Evolutionary conservation across 2,329 filamentous ascomycete species (phyloP).

Genomic region (Epichloe coenophiala): DNA sequence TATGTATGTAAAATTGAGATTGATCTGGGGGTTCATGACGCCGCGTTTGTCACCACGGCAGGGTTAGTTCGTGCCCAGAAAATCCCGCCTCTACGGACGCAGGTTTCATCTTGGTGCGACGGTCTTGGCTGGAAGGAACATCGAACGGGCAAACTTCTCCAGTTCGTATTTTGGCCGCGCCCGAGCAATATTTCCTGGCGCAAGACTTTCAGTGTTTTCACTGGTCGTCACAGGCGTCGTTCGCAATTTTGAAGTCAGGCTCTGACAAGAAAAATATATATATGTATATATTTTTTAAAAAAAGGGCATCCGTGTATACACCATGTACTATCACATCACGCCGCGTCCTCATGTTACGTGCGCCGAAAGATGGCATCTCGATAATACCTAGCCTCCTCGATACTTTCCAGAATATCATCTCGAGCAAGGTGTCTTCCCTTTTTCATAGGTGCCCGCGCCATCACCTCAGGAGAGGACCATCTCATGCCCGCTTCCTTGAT

Average conservation of each 20-base stretch:
- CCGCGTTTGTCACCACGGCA: no score
- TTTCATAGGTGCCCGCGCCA: conserved; percentile 61
- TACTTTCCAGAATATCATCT: conserved; percentile 89
- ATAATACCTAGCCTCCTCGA: conserved; percentile 81
- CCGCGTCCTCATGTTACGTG: conserved; percentile 7
- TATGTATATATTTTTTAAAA: no score
- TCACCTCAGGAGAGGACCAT: conserved; percentile 45
- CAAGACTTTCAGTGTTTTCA: no score
- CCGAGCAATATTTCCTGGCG: no score
- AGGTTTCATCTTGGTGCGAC: no score
- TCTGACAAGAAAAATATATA: neutral
- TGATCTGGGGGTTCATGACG: no score
- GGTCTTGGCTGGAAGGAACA: no score
- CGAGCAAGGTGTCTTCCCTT: conserved; percentile 66
- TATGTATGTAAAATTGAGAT: neutral
- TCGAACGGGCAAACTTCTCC: no score
- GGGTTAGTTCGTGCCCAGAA: no score
- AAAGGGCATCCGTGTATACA: neutral
- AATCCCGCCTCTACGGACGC: no score
- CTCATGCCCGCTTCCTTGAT: conserved; percentile 81
- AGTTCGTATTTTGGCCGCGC: no score
- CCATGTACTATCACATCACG: neutral
- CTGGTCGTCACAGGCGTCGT: neutral
- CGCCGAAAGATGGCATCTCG: conserved; percentile 51
- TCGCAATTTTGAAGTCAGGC: neutral